A percentile compares a stretch with the other conserved stretches of the same genome.
Evolutionary conservation across 257 asterid genomes (phyloP).

Genomic region (Petrea volubilis): DNA sequence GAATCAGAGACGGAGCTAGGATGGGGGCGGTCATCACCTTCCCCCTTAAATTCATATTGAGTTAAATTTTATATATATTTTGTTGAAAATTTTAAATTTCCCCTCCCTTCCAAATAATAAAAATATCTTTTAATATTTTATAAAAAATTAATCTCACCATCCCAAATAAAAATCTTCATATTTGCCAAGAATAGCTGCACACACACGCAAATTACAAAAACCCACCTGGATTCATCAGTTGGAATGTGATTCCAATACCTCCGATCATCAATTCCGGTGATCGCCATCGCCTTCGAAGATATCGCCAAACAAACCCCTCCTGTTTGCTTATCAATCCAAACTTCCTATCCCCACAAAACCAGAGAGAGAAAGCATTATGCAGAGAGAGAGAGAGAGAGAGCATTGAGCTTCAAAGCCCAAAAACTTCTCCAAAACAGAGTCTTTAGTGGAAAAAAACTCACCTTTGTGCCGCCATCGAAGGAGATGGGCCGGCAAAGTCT

Average conservation of each 20-base stretch:
- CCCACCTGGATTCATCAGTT: constrained; percentile 76
- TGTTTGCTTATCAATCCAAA: constrained; percentile 77
- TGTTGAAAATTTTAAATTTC: too few species aligned
- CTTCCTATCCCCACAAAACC: constrained; percentile 47
- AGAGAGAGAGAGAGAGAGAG: too few species aligned
- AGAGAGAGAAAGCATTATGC: background rate
- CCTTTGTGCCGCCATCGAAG: constrained; percentile 77
- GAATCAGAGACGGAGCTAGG: too few species aligned
- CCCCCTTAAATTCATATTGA: too few species aligned
- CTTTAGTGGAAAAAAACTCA: constrained; percentile 22
- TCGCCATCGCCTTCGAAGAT: constrained; percentile 72
- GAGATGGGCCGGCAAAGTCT: constrained; percentile 46
- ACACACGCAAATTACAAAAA: background rate
- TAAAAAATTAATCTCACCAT: too few species aligned
- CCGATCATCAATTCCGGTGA: constrained; percentile 89
- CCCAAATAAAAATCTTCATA: too few species aligned
- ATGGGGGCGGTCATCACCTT: too few species aligned
- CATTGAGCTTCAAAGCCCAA: background rate
- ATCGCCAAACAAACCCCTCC: constrained; percentile 79
- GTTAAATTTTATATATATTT: too few species aligned
- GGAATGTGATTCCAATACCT: constrained; percentile 82
- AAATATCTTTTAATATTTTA: too few species aligned
- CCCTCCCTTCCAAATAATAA: too few species aligned
- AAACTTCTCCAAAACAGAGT: background rate
- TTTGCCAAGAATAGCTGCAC: too few species aligned